Evolutionary conservation across 2,329 filamentous ascomycete species (phyloP).

Genomic region (Calonectria hawksworthii): DNA sequence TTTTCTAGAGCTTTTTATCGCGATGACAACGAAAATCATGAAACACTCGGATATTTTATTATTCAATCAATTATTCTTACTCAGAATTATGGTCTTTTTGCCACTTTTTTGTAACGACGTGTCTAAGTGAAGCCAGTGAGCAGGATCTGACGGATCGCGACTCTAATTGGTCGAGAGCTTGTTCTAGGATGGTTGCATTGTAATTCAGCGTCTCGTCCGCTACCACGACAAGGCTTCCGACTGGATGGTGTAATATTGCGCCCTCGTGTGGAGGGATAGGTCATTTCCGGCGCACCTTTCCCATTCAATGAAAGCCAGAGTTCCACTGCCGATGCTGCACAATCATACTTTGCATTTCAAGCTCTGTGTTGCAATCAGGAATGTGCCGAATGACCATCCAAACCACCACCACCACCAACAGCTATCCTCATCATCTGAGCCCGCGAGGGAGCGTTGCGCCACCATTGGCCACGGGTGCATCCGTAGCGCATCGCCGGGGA

Average conservation of each 20-base stretch:
- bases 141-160: neutral
- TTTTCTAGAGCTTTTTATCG: neutral
- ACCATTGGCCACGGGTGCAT: conserved; percentile 13
- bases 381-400: neutral
- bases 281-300: neutral
- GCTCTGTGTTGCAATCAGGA: conserved; percentile 16
- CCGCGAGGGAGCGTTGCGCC: conserved; percentile 10
- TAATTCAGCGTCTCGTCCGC: neutral
- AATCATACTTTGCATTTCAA: neutral
- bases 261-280: neutral
- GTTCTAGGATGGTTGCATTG: neutral
- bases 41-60: neutral
- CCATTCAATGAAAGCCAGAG: neutral
- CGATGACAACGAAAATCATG: neutral
- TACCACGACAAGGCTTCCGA: neutral
- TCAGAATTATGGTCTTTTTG: neutral
- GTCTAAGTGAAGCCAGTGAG: neutral
- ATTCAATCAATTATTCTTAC: neutral
- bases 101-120: neutral
- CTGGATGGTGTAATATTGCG: neutral
- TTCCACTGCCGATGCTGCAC: neutral
- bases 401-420: neutral
- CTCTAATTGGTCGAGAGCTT: neutral
- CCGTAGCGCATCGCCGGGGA: neutral
- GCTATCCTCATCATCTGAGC: neutral